Evolutionary conservation across 2,329 filamentous ascomycete species (phyloP), one percentile per base, ranked within the genome.

Genomic region (Apiospora marii): DNA sequence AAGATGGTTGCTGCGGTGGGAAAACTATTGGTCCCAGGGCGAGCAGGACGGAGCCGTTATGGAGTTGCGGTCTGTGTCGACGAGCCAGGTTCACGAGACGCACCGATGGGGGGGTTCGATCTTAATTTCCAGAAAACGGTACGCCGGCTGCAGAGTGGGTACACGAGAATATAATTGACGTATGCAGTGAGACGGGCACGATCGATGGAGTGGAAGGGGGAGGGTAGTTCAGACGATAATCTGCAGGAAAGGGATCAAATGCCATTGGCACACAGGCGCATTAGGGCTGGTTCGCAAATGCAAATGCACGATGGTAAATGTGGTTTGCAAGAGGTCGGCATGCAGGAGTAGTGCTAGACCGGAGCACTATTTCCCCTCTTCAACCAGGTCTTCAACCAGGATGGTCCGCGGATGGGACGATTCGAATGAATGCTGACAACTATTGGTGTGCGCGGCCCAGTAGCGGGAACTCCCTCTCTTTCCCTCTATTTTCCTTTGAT

Each of bases 61-160:
- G 67, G 48, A 70, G 68, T 70, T 70, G 68, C 68, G 68, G 68
- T 70, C 68, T 70, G 48, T 41, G 68, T 70, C 14, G 16, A 27
- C 13, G 46, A 48, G 49, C 68, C 68, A 27, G 46, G 48, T 58
- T 43, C 27, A 58, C 48, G 68, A 53, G 68, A 70, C 48, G 68
- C 48, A 68, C 41, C 37, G 67, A 44, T 27, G 37, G 37, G 37
- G 67, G 67, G 41, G 68, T 51, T 70, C 68, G 68, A 70, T 70
- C 68, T 43, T 27, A 70, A 41, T 70, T 70, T 70, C 68, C 68
- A 70, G 68, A 70, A 70, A 48, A 48, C 68, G 48, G 68, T 58
- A 70, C 48, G 46, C 68, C 27, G 48, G 49, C n/a, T 49, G 19
- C 68, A 43, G 16, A 70, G 68, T 70, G 68, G 68, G n/a, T 27